phyloP scores from a whole-genome alignment of 495 filamentous ascomycete species.

The Ramalina intermedia region DNA sequence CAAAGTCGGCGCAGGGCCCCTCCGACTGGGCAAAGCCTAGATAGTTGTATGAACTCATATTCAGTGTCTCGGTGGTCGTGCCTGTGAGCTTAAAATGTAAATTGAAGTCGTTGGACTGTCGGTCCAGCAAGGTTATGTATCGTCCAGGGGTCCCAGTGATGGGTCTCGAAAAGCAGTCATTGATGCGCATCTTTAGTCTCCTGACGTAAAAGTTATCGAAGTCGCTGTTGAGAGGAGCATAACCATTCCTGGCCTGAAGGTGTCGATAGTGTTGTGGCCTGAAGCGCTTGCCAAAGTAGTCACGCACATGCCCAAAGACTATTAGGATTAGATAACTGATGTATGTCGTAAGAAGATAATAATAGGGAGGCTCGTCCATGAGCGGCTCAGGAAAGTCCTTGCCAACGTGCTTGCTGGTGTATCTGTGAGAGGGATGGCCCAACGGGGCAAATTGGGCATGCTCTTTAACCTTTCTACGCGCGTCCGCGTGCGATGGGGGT shows the following conservation, averaged over 20 bases:
- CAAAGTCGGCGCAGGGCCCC: slow-evolving; percentile 87
- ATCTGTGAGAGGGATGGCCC: slow-evolving; percentile 62
- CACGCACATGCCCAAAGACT: slow-evolving; percentile 83
- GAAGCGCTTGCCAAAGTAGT: slow-evolving; percentile 97
- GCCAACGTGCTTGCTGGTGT: slow-evolving; percentile 72
- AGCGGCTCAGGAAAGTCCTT: slow-evolving; percentile 65
- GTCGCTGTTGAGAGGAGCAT: slow-evolving; percentile 93
- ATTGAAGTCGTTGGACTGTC: slow-evolving; percentile 78
- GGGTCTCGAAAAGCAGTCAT: slow-evolving; percentile 89
- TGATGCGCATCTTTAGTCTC: slow-evolving; percentile 81
- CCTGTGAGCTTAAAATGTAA: slow-evolving; percentile 74
- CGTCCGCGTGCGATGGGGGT: slow-evolving; percentile 79
- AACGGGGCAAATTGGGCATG: slow-evolving; percentile 91
- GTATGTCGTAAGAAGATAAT: slow-evolving; percentile 91
- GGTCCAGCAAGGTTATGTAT: slow-evolving; percentile 82
- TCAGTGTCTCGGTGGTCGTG: slow-evolving; percentile 86
- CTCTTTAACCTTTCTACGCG: slow-evolving; percentile 53
- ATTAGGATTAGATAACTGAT: slow-evolving; percentile 94
- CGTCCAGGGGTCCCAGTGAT: slow-evolving; percentile 87
- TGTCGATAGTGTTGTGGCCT: slow-evolving; percentile 70
- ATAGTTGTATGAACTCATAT: slow-evolving; percentile 99
- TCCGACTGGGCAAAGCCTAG: slow-evolving; percentile 97
- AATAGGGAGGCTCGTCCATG: slow-evolving; percentile 94
- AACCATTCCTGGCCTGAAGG: slow-evolving; percentile 70
- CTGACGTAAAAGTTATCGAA: slow-evolving; percentile 98